Evolutionary conservation across 768 basidiomycete species (phyloP), one percentile per base, ranked within the genome.

Genomic region (Hericium rajendrae): DNA sequence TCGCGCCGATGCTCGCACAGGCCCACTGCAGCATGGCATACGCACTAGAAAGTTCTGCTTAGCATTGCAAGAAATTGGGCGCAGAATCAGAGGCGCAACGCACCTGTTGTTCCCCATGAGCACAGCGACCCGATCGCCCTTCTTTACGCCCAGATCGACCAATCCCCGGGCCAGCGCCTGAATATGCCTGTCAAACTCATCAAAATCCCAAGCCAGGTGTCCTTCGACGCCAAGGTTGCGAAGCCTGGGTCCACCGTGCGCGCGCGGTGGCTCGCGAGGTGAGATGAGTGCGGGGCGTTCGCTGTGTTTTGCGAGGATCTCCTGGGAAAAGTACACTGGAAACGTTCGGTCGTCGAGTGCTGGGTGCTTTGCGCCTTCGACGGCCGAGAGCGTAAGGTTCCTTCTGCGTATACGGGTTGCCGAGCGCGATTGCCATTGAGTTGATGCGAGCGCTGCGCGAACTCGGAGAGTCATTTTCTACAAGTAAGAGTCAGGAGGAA

Each of bases 81-180:
- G 22, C 22, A 37, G 20, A 38, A 2, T 18, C 15, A 3, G 37
- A n/a, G 15, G 38, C 16, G 24, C 48, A 11, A 61, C 72, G 38
- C 61, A 88, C 90, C 90, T 92, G 58, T 81, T 87, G 59, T 91
- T 93, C 4, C 89, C 90, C 88, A 92, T 89, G 40, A 91, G 70
- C 6, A 90, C 86, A 0, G 78, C 91, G 20, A 92, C 82, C 8
- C 90, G 75, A 61, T 91, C 88, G 0, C 91, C 90, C 66, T 80
- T 85, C 67, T 73, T 71, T 4, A 93, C 83, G 15, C 88, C 88
- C 72, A 91, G 71, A 1, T 69, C 70, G 13, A 90, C 58, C 18
- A 93, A 73, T 0, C 90, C 91, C 51, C 86, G 73, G 1, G 90
- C 82, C 6, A 88, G 74, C 3, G 88, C 84, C 46, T 76, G 71